phyloP scores from a whole-genome alignment of 345 rosid genomes.

The Arabis alpina region DNA sequence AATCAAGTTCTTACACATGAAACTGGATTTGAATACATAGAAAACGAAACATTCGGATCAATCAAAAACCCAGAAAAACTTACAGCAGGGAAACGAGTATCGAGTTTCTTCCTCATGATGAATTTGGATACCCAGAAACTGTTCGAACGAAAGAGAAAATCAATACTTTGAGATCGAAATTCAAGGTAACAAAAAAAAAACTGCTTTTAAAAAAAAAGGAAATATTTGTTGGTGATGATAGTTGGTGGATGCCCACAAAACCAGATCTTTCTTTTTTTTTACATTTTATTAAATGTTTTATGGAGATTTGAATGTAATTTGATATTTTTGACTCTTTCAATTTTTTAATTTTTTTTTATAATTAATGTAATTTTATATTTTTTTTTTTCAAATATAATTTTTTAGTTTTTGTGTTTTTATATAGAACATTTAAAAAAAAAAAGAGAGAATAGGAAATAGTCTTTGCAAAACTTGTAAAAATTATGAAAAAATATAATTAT shows the following conservation, averaged over 20 bases:
- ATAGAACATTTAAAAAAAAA: too few relatives aligned
- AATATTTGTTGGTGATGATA: neutral
- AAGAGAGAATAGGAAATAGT: too few relatives aligned
- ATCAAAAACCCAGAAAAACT: neutral
- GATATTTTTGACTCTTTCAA: too few relatives aligned
- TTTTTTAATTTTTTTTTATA: too few relatives aligned
- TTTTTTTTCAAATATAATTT: too few relatives aligned
- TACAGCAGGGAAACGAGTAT: conserved; percentile 49
- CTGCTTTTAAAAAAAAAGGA: neutral
- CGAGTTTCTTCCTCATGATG: conserved; percentile 47
- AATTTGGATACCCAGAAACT: conserved; percentile 8
- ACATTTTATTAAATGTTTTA: too few relatives aligned
- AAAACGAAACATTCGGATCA: neutral
- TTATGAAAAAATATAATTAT: too few relatives aligned
- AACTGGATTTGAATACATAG: neutral
- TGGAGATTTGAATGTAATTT: too few relatives aligned
- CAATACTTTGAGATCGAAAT: conserved; percentile 1
- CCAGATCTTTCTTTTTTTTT: conserved; percentile 18
- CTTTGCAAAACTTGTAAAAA: too few relatives aligned
- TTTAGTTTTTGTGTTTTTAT: too few relatives aligned
- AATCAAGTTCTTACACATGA: neutral
- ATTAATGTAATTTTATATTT: too few relatives aligned
- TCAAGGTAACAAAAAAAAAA: neutral
- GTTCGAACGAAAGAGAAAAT: neutral
- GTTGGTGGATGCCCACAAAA: conserved; percentile 37